These are phyloP conservation scores for Zostera marina DNA, from an alignment of 116 monocot species.

Conservation along the genomic window DNA sequence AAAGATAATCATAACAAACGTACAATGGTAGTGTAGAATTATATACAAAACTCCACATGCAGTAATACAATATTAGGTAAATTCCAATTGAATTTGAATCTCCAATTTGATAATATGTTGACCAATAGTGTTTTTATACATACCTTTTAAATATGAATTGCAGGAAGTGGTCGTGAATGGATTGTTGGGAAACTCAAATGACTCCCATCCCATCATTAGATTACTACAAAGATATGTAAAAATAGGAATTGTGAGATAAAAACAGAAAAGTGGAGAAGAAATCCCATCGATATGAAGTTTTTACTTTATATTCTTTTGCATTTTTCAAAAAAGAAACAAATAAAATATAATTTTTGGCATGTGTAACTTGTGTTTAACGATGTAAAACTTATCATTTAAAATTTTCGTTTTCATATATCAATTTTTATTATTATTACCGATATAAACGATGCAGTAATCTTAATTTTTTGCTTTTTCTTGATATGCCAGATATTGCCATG, in stretches of 20 bases:
- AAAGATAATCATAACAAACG: background rate
- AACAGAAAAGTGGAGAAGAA: background rate
- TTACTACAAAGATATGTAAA: background rate
- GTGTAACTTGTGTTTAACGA: too few species aligned
- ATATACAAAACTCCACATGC: background rate
- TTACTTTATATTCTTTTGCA: background rate
- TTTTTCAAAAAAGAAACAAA: background rate
- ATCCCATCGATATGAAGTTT: background rate
- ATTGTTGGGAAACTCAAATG: background rate
- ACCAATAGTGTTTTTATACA: background rate
- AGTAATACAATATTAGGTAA: background rate
- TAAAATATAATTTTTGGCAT: too few species aligned
- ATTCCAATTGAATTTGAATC: too few species aligned
- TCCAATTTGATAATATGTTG: too few species aligned
- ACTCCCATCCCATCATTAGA: background rate
- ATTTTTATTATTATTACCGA: constrained; percentile 4
- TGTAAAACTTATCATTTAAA: too few species aligned
- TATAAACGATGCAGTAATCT: background rate
- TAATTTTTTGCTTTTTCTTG: constrained; percentile 1
- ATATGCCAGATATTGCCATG: constrained; percentile 1
- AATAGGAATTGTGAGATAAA: background rate
- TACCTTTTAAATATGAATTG: constrained; percentile 5
- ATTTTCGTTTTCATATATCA: too few species aligned
- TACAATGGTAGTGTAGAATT: background rate
- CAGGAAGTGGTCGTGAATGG: background rate